These are phyloP conservation scores for Calocybe indica DNA, from an alignment of 768 basidiomycete species.

Conservation along the genomic window DNA sequence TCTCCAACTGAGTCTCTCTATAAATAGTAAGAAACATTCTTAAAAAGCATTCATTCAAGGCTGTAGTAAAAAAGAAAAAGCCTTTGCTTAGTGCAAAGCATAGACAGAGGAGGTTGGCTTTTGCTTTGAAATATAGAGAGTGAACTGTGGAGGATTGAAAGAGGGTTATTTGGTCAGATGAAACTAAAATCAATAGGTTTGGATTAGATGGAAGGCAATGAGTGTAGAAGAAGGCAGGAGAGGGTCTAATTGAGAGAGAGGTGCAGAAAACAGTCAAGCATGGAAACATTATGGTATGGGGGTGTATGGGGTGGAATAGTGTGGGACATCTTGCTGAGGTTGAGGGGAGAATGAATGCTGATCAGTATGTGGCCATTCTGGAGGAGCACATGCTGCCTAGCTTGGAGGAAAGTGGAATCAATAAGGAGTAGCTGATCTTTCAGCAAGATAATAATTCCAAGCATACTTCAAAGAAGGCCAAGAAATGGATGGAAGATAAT, in stretches of 20 bases:
- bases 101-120: constrained; percentile 4
- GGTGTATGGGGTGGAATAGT: constrained; percentile 18
- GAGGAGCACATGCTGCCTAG: constrained; percentile 10
- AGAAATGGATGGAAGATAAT: constrained; percentile 10
- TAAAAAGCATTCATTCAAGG: constrained; percentile 1
- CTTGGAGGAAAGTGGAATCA: constrained; percentile 6
- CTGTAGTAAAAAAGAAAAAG: constrained; percentile 8
- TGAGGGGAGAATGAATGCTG: constrained; percentile 13
- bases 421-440: constrained; percentile 10
- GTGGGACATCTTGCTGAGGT: constrained; percentile 10
- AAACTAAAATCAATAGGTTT: constrained; percentile 23
- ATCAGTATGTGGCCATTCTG: constrained; percentile 9
- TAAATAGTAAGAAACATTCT: constrained; percentile 4
- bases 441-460: constrained; percentile 21
- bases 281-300: constrained; percentile 21
- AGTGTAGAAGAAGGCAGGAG: constrained; percentile 13
- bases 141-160: constrained; percentile 22
- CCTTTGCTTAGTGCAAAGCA: constrained; percentile 6
- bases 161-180: constrained; percentile 20
- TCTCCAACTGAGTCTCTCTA: constrained; percentile 4
- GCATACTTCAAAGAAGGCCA: constrained; percentile 11
- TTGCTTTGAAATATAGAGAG: constrained; percentile 8
- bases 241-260: constrained; percentile 10
- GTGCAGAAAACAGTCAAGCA: constrained; percentile 14
- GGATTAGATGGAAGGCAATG: constrained; percentile 15